Evolutionary conservation across 1,284 basidiomycete genomes (phyloP).

Genomic region (Exobasidium rhododendri): DNA sequence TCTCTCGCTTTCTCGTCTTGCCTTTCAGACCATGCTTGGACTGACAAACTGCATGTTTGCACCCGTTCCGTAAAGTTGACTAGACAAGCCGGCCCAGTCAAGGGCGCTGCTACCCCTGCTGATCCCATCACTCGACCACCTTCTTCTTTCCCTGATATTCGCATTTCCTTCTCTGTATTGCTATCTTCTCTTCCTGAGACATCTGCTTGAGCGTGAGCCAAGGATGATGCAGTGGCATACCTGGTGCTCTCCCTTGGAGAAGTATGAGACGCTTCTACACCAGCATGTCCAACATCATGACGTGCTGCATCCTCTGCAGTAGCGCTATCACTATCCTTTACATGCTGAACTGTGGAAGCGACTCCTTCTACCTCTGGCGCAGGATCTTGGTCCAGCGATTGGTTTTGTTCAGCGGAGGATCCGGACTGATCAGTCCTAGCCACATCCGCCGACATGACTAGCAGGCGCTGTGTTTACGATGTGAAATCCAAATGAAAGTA

Average conservation of each 20-base stretch:
- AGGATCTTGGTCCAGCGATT: neutral
- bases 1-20: constrained; percentile 2
- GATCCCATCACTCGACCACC: neutral
- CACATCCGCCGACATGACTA: no score
- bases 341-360: no score
- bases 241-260: no score
- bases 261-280: neutral
- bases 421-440: no score
- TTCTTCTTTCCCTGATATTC: neutral
- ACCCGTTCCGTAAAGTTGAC: neutral
- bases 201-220: no score
- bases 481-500: no score
- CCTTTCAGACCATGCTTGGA: constrained; percentile 8
- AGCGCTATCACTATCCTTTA: neutral
- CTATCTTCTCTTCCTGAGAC: no score
- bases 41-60: neutral
- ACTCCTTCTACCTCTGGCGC: neutral
- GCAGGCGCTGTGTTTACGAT: no score
- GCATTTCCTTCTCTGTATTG: neutral
- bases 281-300: neutral
- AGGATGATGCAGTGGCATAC: no score
- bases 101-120: neutral
- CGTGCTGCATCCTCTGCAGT: neutral
- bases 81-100: neutral
- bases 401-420: neutral